Base-by-base conservation (phyloP, 2,329 filamentous ascomycete species). In the Whalleya microplaca region DNA sequence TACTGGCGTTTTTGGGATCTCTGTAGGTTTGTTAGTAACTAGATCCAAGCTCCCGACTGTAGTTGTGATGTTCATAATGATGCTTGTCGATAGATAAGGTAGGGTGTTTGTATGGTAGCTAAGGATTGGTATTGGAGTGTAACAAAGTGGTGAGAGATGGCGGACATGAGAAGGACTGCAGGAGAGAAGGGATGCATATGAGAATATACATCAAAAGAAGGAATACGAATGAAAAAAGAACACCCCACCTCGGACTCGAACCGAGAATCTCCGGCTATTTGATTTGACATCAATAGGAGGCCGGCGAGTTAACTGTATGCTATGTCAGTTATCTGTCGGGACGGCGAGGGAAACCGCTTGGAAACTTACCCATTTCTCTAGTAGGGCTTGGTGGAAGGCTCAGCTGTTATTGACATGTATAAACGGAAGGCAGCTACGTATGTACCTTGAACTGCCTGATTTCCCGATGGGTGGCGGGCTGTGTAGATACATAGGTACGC, bases 1-100 rank as follows among this genome's bases (percentile, higher is more conserved):
- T 70, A 6, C 47, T 68, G 8, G 44, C 20, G 1, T 70, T 71
- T 44, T 67, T 71, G 16, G 21, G 56, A 8, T 65, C 65, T 3
- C 23, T 71, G 20, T 67, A 45, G 23, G 32, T 37, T 12, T 37
- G 32, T 12, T 14, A 27, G 32, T 7, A 3, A 37, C 3, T 12
- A 16, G 14, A 12, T 37, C 3, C 8, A 14, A 5, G 10, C 10
- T 14, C 14, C 14, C 10, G 14, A 37, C 10, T 37, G 14, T 3
- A 37, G 10, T 16, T 37, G 8, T 16, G 14, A 3, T 14, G 32
- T 37, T 37, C 14, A 27, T 9, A 9, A 27, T n/a, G n/a, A n/a
- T n/a, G n/a, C n/a, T n/a, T n/a, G n/a, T n/a, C n/a, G 23, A 27
- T 9, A 27, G 23, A 27, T 9, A 27, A 9, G 23, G 9, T 27